phyloP scores from a whole-genome alignment of 805 yeast genomes.

The Candida hispaniensis region DNA sequence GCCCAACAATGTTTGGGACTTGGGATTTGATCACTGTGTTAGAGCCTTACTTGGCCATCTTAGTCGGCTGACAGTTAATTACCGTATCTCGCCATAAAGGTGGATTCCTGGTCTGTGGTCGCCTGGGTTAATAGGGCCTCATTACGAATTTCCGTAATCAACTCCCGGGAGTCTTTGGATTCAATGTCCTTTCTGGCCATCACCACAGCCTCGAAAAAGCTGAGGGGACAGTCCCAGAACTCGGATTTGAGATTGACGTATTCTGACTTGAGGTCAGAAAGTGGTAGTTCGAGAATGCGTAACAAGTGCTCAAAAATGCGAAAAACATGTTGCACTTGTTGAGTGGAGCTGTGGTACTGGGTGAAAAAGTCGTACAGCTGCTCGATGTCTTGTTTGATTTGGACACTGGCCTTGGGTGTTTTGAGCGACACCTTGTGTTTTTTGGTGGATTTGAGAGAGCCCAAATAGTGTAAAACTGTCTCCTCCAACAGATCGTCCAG shows the following conservation, averaged over 20 bases:
- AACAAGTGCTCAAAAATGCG: constrained; percentile 51
- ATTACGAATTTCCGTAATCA: constrained; percentile 23
- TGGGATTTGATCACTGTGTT: no score
- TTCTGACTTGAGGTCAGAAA: constrained; percentile 39
- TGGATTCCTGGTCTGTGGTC: constrained; percentile 7
- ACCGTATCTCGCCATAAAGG: constrained; percentile 10
- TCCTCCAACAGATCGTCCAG: constrained; percentile 45
- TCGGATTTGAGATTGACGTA: constrained; percentile 53
- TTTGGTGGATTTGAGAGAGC: constrained; percentile 30
- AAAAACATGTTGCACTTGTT: constrained; percentile 40
- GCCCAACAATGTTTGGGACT: no score
- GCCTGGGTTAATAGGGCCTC: constrained; percentile 7
- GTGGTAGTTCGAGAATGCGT: constrained; percentile 41
- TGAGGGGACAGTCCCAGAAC: constrained; percentile 70
- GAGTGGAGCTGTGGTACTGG: constrained; percentile 32
- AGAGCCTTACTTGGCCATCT: no score
- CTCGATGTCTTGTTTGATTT: constrained; percentile 52
- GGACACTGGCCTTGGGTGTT: constrained; percentile 34
- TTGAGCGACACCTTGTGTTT: constrained; percentile 35
- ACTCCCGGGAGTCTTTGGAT: constrained; percentile 24
- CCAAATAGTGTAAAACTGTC: constrained; percentile 39
- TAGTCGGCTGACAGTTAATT: no score
- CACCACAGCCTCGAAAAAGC: constrained; percentile 55
- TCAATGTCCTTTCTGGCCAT: constrained; percentile 34
- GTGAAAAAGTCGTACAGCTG: constrained; percentile 44